Evolutionary conservation across 257 asterid species (phyloP).

Genomic region (Sherardia arvensis): DNA sequence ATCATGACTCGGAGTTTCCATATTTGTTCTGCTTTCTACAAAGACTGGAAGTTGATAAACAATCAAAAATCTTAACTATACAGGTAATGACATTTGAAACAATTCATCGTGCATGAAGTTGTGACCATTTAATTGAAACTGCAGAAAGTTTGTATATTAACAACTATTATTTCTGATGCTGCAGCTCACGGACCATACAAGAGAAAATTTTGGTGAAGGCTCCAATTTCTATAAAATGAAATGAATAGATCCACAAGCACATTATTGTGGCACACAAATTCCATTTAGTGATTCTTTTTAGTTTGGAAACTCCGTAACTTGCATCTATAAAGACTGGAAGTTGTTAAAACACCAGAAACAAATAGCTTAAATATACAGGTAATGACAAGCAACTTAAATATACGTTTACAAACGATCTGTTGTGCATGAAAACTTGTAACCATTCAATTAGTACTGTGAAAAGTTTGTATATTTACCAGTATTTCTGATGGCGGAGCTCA

Average conservation of each 20-base stretch:
- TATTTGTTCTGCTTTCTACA: background rate
- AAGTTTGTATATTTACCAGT: background rate
- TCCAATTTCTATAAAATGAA: background rate
- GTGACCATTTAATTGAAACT: background rate
- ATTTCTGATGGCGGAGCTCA: slow-evolving; percentile 1
- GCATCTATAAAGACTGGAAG: background rate
- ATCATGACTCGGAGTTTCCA: background rate
- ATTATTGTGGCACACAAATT: no score
- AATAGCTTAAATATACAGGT: background rate
- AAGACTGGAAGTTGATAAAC: background rate
- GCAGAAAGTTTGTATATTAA: background rate
- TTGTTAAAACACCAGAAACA: background rate
- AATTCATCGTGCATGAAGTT: no score
- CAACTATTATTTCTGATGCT: background rate
- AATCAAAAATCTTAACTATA: background rate
- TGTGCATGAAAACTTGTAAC: background rate
- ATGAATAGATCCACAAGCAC: background rate
- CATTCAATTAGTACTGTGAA: background rate
- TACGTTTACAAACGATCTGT: background rate
- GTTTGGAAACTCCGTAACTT: no score
- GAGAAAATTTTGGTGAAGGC: background rate
- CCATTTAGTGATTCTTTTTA: no score
- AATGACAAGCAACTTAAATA: no score
- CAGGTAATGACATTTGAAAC: background rate
- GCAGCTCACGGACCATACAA: background rate